Base-by-base conservation (phyloP, 129 eudicot species). In the Gnaphalium uliginosum region DNA sequence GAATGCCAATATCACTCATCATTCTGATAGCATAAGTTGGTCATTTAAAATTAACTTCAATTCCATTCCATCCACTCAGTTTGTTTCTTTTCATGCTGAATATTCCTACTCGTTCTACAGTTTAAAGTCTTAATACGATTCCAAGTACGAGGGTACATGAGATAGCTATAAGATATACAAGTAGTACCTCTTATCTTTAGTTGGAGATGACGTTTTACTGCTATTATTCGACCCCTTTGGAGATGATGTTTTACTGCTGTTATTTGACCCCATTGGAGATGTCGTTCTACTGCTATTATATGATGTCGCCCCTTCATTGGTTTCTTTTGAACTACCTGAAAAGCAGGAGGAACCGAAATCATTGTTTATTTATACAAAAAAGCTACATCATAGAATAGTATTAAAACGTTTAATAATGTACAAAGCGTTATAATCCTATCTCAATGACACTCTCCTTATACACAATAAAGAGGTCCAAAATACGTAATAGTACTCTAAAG, bases 291-390 rank as follows among this genome's bases (percentile, higher is more conserved):
- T 85, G 69, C 68, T 67, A 75, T 71, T 75, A 69, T 62, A 72
- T 74, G 82, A 76, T 58, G 75, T 46, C 13, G 81, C 33, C 35
- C 77, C 89, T 84, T 76, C 85, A 74, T 78, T 81, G 77, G 71
- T 32, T 33, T 76, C 87, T 71, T 90, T 90, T 57, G 88, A 78
- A 74, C 74, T 77, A 59, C 85, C 96, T 90, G 89, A 83, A 78
- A 79, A 79, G 15, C 35, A 85, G 35, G 48, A 58, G 75, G 53
- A 81, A 60, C 27, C 58, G 23, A 65, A 76, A 48, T 74, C 22
- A 65, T 23, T 58, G 33, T 17, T 25, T 64, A 39, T 53, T 35
- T 53, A 6, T 29, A 27, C 33, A 59, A n/a, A 18, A 59, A 65
- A 23, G 70, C 25, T 24, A 67, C n/a, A 78, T 25, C 35, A 46